Conservation (phyloP, 2,329 filamentous ascomycete species). For the Chalaropsis thielavioides region DNA sequence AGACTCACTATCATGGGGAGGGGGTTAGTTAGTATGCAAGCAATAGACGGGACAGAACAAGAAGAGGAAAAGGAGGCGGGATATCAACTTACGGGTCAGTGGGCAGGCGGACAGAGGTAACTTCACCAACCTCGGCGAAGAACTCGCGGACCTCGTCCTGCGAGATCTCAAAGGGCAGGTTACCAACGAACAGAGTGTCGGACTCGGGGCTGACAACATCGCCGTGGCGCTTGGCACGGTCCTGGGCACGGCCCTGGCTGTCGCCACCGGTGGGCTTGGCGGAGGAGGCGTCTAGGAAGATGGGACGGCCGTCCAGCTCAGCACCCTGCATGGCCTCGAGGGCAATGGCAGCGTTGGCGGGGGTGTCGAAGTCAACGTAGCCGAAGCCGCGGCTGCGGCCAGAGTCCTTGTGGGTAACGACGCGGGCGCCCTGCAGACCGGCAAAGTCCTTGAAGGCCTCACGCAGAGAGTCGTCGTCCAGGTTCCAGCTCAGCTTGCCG, state of each 20-base stretch:
- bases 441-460: slow-evolving; percentile 70
- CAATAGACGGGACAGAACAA: neutral
- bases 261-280: slow-evolving; percentile 44
- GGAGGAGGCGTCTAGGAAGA: slow-evolving; percentile 53
- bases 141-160: slow-evolving; percentile 61
- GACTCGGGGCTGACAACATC: slow-evolving; percentile 66
- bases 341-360: slow-evolving; percentile 54
- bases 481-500: slow-evolving; percentile 79
- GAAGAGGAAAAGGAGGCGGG: neutral
- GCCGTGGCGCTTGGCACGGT: slow-evolving; percentile 56
- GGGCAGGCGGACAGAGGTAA: slow-evolving; percentile 72
- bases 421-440: slow-evolving; percentile 55
- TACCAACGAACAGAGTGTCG: slow-evolving; percentile 83
- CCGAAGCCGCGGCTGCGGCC: slow-evolving; percentile 85
- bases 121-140: slow-evolving; percentile 55
- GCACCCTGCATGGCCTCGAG: slow-evolving; percentile 59
- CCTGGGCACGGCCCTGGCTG: slow-evolving; percentile 41
- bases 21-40: slow-evolving; percentile 25
- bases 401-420: slow-evolving; percentile 68
- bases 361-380: slow-evolving; percentile 71
- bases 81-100: slow-evolving; percentile 53
- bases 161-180: slow-evolving; percentile 70
- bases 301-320: slow-evolving; percentile 57
- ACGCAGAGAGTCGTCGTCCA: slow-evolving; percentile 69
- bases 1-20: slow-evolving; percentile 41